Conservation (phyloP, 331 rosid species). For the Malus hybrid region DNA sequence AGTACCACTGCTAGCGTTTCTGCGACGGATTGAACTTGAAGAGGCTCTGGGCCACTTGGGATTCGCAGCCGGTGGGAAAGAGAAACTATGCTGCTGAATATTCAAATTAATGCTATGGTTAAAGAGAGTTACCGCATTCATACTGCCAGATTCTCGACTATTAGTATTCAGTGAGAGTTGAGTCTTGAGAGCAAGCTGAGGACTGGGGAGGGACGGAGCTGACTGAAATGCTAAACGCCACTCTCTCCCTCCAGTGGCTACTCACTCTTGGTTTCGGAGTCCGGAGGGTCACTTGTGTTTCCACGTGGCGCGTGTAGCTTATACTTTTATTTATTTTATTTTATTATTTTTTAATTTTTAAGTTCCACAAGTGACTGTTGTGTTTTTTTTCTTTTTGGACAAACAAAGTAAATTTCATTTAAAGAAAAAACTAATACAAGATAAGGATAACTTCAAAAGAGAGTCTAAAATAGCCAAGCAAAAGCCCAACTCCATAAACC, state of each 20-base stretch:
- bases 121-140: constrained; percentile 20
- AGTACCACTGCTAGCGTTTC: constrained; percentile 32
- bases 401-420: too few species aligned
- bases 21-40: constrained; percentile 8
- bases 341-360: too few species aligned
- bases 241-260: neutral
- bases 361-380: too few species aligned
- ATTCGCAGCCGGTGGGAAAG: neutral
- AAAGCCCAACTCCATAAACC: too few species aligned
- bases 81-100: neutral
- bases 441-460: too few species aligned
- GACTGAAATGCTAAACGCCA: neutral
- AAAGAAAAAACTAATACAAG: too few species aligned
- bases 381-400: too few species aligned
- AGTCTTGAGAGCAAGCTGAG: neutral
- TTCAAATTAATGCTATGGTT: neutral
- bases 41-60: constrained; percentile 7
- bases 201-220: neutral
- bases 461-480: too few species aligned
- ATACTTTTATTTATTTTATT: too few species aligned
- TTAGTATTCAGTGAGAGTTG: neutral
- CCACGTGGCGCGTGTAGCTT: too few species aligned
- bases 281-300: neutral
- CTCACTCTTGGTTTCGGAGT: neutral
- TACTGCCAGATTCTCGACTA: constrained; percentile 1